Conservation (phyloP, 208 protist species). For the Leishmania major region DNA sequence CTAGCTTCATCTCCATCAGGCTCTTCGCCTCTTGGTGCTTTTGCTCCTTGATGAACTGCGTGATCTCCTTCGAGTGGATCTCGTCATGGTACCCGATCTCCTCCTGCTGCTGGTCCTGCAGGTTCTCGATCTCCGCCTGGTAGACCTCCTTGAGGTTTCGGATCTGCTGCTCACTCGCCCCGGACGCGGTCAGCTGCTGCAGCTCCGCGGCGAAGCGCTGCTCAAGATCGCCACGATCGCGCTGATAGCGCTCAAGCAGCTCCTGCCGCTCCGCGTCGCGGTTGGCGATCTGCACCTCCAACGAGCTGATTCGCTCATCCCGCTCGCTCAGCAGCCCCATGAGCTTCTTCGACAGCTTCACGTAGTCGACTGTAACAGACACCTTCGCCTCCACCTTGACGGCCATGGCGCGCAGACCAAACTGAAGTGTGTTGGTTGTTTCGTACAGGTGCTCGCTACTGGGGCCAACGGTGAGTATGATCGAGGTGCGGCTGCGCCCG, state of each 20-base stretch:
- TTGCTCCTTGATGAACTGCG: constrained; percentile 78
- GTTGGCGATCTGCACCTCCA: constrained; percentile 83
- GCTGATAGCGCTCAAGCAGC: constrained; percentile 65
- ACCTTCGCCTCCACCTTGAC: constrained; percentile 86
- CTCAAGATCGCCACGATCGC: constrained; percentile 57
- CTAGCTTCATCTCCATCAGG: constrained; percentile 75
- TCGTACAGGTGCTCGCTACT: constrained; percentile 86
- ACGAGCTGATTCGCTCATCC: constrained; percentile 67
- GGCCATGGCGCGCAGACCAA: constrained; percentile 85
- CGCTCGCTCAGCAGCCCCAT: constrained; percentile 71
- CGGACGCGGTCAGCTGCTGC: constrained; percentile 47
- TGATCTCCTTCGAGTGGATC: constrained; percentile 77
- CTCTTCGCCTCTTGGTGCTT: constrained; percentile 79
- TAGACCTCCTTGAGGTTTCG: constrained; percentile 80
- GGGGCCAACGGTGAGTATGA: constrained; percentile 88
- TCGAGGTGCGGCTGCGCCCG: constrained; percentile 84
- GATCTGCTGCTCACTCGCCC: constrained; percentile 78
- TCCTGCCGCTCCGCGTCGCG: constrained; percentile 76
- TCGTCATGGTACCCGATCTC: constrained; percentile 85
- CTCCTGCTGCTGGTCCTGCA: constrained; percentile 86
- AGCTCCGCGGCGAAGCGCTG: constrained; percentile 68
- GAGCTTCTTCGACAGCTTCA: constrained; percentile 81
- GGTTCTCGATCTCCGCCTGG: constrained; percentile 77
- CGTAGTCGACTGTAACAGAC: constrained; percentile 80
- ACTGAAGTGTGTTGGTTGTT: constrained; percentile 87